Evolutionary conservation across 257 asterid species (phyloP).

Genomic region (Scutellaria galericulata): DNA sequence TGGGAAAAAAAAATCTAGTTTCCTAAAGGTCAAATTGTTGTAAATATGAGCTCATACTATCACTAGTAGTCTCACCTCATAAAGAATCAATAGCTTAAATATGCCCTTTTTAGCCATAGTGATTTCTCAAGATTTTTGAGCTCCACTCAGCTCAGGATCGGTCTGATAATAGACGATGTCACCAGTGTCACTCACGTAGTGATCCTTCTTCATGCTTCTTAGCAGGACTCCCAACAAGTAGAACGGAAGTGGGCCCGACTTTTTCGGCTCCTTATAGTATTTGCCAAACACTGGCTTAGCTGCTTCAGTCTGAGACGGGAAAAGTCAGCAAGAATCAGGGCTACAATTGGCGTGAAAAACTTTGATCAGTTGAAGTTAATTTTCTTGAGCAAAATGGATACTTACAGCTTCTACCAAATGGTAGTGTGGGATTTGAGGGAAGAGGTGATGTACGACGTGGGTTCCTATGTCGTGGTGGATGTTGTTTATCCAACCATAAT

Average conservation of each 20-base stretch:
- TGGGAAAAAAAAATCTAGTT: neutral
- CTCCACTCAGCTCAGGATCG: constrained; percentile 49
- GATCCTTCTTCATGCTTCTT: constrained; percentile 75
- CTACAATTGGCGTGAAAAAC: neutral
- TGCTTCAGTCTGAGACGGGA: constrained; percentile 67
- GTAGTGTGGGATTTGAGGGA: constrained; percentile 95
- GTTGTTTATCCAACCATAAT: constrained; percentile 91
- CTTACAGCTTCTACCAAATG: constrained; percentile 89
- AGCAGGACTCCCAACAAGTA: constrained; percentile 64
- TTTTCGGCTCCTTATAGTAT: constrained; percentile 79
- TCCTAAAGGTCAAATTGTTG: neutral
- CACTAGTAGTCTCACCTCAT: constrained; percentile 13
- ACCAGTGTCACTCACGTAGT: constrained; percentile 74
- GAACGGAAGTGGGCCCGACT: constrained; percentile 74
- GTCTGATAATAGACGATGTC: constrained; percentile 74
- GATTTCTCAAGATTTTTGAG: constrained; percentile 35
- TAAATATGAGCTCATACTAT: constrained; percentile 15
- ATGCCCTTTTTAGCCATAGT: neutral
- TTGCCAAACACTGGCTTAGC: constrained; percentile 80
- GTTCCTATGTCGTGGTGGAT: constrained; percentile 95
- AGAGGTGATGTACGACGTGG: constrained; percentile 90
- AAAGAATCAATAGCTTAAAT: neutral
- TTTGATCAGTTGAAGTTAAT: neutral
- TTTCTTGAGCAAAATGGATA: neutral
- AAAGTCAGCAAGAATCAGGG: neutral